Conservation (phyloP, 495 filamentous ascomycete genomes). For the Antarctomyces pellizariae region DNA sequence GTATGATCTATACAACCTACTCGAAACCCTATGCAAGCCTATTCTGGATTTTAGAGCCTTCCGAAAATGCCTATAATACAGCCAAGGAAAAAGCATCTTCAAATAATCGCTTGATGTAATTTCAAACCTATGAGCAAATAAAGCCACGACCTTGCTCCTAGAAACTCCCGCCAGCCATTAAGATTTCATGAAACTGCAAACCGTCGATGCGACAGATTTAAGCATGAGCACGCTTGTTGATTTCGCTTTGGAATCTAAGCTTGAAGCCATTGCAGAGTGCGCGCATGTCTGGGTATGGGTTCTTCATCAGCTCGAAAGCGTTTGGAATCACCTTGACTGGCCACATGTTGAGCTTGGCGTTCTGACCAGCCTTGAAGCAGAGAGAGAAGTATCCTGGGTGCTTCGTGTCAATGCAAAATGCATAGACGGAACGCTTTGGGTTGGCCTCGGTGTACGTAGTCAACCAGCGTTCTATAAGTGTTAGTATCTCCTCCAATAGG, state of each 20-base stretch:
- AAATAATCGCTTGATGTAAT: too few species aligned
- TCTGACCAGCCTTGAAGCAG: conserved; percentile 77
- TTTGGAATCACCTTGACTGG: conserved; percentile 76
- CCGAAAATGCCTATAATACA: too few species aligned
- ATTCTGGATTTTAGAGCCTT: too few species aligned
- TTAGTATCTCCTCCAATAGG: conserved; percentile 13
- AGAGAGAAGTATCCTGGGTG: conserved; percentile 86
- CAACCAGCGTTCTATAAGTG: conserved; percentile 62
- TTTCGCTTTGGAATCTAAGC: conserved; percentile 26
- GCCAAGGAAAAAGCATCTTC: too few species aligned
- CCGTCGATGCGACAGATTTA: too few species aligned
- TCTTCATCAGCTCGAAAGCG: conserved; percentile 61
- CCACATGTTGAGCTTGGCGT: conserved; percentile 52
- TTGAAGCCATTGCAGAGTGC: conserved; percentile 74
- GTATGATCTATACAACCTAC: too few species aligned
- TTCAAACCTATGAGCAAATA: too few species aligned
- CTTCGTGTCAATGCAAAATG: conserved; percentile 80
- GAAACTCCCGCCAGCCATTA: too few species aligned
- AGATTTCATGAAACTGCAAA: too few species aligned
- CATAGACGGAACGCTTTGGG: conserved; percentile 77
- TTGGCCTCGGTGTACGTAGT: conserved; percentile 89
- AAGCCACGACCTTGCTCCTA: too few species aligned
- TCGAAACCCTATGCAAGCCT: too few species aligned
- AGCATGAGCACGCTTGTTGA: too few species aligned
- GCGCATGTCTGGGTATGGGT: conserved; percentile 78